A percentile compares a stretch with the other conserved stretches of the same genome.
Evolutionary conservation across 768 basidiomycete genomes (phyloP).

Genomic region (Podaxis mareebaensis): DNA sequence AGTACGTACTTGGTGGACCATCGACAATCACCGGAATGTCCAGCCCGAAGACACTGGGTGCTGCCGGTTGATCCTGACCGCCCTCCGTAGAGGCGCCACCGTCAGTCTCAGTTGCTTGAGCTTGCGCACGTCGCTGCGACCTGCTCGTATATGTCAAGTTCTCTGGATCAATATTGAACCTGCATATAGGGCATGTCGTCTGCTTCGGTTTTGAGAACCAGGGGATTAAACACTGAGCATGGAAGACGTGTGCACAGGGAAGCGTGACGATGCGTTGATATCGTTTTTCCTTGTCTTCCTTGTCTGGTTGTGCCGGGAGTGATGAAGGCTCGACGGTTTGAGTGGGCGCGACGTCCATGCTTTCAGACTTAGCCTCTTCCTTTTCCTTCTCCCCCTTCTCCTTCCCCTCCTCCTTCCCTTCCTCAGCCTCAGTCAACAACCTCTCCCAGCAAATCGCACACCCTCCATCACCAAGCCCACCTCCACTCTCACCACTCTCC

Average conservation of each 20-base stretch:
- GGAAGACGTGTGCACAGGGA: conserved; percentile 83
- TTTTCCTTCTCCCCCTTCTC: conserved; percentile 9
- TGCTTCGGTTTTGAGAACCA: conserved; percentile 81
- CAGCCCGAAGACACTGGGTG: neutral
- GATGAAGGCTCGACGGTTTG: neutral
- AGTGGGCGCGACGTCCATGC: neutral
- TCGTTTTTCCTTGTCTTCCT: conserved; percentile 17
- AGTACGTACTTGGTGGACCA: conserved; percentile 4
- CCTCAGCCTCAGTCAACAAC: conserved; percentile 46
- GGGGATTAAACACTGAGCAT: conserved; percentile 73
- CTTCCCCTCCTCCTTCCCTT: conserved; percentile 11
- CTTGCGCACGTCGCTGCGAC: conserved; percentile 22
- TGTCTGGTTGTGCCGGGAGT: neutral
- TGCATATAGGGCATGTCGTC: conserved; percentile 82
- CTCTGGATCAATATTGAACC: conserved; percentile 83
- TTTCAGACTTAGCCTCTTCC: conserved; percentile 8
- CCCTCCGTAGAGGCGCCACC: conserved; percentile 8
- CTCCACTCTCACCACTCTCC: conserved; percentile 29
- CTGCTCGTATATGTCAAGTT: conserved; percentile 55
- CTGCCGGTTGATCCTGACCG: neutral
- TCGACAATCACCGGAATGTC: neutral
- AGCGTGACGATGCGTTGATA: conserved; percentile 59
- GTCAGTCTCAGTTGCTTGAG: neutral
- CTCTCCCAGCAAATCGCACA: conserved; percentile 82
- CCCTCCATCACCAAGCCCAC: conserved; percentile 38